phyloP scores from a whole-genome alignment of 495 filamentous ascomycete species.

The Schizothecium vesticola region DNA sequence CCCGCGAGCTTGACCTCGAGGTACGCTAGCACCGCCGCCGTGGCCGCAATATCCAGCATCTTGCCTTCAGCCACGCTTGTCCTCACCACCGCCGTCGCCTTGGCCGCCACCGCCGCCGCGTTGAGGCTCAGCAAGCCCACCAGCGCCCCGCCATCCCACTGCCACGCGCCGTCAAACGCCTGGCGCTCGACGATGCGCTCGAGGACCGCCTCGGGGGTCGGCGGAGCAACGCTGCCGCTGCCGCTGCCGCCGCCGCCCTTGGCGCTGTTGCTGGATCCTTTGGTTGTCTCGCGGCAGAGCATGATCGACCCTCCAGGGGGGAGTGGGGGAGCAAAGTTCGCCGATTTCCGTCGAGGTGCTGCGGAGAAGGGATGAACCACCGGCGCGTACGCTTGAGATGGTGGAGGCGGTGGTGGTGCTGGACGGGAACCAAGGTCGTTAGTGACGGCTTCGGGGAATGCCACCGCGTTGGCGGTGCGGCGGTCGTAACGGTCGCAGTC shows the following conservation, averaged over 20 bases:
- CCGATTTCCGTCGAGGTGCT: too few species aligned
- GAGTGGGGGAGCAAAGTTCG: neutral
- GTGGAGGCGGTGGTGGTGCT: neutral
- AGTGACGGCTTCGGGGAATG: neutral
- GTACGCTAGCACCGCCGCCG: conserved; percentile 46
- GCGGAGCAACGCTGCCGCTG: neutral
- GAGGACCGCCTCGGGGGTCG: conserved; percentile 10
- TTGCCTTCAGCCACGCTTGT: neutral
- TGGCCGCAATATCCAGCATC: conserved; percentile 31
- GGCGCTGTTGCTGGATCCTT: neutral
- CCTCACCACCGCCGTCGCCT: conserved; percentile 1
- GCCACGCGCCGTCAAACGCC: conserved; percentile 48
- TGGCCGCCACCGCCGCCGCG: conserved; percentile 7
- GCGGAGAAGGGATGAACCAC: too few species aligned
- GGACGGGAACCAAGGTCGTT: neutral
- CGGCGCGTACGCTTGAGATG: neutral
- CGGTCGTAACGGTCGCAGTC: neutral
- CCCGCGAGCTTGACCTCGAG: conserved; percentile 38
- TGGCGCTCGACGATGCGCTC: conserved; percentile 41
- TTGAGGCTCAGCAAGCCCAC: conserved; percentile 22
- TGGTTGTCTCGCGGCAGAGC: too few species aligned
- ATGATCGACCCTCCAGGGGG: neutral
- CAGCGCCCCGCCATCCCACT: conserved; percentile 14
- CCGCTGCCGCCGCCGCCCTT: neutral
- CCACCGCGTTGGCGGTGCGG: neutral